Percentiles rank a stretch among this genome's conserved stretches.
phyloP scores from a whole-genome alignment of 1,284 basidiomycete genomes.

The Trichosporon sp. region DNA sequence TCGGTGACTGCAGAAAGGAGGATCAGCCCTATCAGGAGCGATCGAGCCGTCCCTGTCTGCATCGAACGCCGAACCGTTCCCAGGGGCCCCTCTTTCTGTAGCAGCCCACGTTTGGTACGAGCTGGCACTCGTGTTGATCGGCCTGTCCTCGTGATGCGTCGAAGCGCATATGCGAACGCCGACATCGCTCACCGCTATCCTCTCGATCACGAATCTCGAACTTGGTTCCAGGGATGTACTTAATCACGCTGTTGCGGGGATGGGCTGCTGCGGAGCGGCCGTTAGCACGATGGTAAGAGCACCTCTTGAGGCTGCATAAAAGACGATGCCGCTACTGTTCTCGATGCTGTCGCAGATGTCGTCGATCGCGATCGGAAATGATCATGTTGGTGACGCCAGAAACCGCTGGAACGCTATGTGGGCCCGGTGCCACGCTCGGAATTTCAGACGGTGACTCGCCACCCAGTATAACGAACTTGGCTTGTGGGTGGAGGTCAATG shows the following conservation, averaged over 20 bases:
- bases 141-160: neutral
- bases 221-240: neutral
- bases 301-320: neutral
- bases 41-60: neutral
- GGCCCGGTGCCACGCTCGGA: slow-evolving; percentile 2
- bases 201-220: neutral
- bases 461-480: neutral
- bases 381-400: slow-evolving; percentile 11
- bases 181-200: neutral
- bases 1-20: neutral
- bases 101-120: too few species aligned
- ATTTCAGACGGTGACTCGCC: slow-evolving; percentile 13
- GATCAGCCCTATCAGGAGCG: too few species aligned
- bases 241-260: neutral
- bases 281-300: too few species aligned
- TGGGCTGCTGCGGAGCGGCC: too few species aligned
- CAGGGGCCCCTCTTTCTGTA: neutral
- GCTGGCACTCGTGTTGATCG: neutral
- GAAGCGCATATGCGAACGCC: neutral
- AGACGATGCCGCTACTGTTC: neutral
- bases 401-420: neutral
- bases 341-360: neutral
- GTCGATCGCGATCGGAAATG: neutral
- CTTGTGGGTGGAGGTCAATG: neutral
- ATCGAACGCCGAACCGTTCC: neutral